Conservation (phyloP, 306 rosid genomes). For the Castanea mollissima region DNA sequence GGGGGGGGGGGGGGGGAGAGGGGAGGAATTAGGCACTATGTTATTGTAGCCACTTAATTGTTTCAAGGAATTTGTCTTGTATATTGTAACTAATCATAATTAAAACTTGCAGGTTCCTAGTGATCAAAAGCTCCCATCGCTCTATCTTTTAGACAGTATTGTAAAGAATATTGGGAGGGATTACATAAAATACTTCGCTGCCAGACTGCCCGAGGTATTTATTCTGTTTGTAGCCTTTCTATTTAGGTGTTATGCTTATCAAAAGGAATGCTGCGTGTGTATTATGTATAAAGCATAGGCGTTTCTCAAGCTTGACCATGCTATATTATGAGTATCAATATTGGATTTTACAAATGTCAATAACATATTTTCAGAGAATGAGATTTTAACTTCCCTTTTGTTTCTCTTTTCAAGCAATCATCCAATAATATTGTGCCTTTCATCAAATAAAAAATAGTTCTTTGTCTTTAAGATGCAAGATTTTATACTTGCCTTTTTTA, state of each 20-base stretch:
- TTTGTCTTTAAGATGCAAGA: slow-evolving; percentile 15
- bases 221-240: slow-evolving; percentile 12
- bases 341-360: slow-evolving; percentile 9
- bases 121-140: slow-evolving; percentile 92
- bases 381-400: background rate
- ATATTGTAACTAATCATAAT: slow-evolving; percentile 16
- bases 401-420: slow-evolving; percentile 15
- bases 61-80: slow-evolving; percentile 7
- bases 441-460: slow-evolving; percentile 4
- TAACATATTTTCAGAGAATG: background rate
- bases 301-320: background rate
- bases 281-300: background rate
- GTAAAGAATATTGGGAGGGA: slow-evolving; percentile 96
- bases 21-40: background rate
- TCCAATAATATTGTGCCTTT: slow-evolving; percentile 23
- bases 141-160: slow-evolving; percentile 92
- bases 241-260: slow-evolving; percentile 6
- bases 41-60: slow-evolving; percentile 6
- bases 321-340: slow-evolving; percentile 10
- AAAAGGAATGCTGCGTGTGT: background rate
- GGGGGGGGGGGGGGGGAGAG: background rate
- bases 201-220: slow-evolving; percentile 84
- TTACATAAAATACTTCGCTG: slow-evolving; percentile 81
- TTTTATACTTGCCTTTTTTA: slow-evolving; percentile 21
- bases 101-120: slow-evolving; percentile 76